Percentiles rank a stretch among this genome's conserved stretches.
Conservation (phyloP, 306 rosid genomes). For the Adenanthera pavonina region DNA sequence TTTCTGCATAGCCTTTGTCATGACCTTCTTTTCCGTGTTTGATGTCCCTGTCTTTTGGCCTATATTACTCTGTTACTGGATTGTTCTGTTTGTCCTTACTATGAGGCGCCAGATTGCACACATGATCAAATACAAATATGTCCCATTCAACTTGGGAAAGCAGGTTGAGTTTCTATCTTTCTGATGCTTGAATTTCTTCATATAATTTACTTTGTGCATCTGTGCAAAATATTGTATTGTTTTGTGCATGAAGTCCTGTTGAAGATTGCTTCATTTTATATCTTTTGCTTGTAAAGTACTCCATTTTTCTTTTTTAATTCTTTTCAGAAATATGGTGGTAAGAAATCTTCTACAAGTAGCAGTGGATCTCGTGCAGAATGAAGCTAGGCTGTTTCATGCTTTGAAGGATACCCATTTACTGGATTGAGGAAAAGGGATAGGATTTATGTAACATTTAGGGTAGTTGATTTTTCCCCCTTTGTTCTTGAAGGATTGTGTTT, state of each 20-base stretch:
- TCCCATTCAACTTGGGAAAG: conserved; percentile 65
- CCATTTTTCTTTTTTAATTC: neutral
- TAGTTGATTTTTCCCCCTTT: conserved; percentile 41
- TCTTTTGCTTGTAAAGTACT: neutral
- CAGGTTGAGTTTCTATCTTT: conserved; percentile 49
- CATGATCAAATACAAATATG: conserved; percentile 70
- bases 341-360: conserved; percentile 52
- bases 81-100: conserved; percentile 68
- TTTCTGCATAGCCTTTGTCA: conserved; percentile 63
- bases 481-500: conserved; percentile 37
- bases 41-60: conserved; percentile 82
- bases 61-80: conserved; percentile 69
- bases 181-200: neutral
- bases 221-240: neutral
- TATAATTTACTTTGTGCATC: neutral
- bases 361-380: conserved; percentile 56
- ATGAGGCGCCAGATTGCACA: conserved; percentile 75
- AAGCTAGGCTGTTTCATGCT: conserved; percentile 40
- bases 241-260: neutral
- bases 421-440: conserved; percentile 42
- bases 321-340: conserved; percentile 58
- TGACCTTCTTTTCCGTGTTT: conserved; percentile 74
- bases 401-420: conserved; percentile 39
- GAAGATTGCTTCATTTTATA: neutral
- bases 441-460: conserved; percentile 55